Percentiles rank a stretch among this genome's conserved stretches.
Conservation (phyloP, 345 rosid species). For the Arabidopsis thaliana region TAIR10.1 NC_003070.9:18986001-18986500, state of each 20-base stretch:
- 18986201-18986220: constrained; percentile 59
- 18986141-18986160: constrained; percentile 77
- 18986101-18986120: constrained; percentile 93
- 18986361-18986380: constrained; percentile 40
- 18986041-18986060: constrained; percentile 84
- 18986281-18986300: constrained; percentile 38
- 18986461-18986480: constrained; percentile 30
- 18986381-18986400: constrained; percentile 38
- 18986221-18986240: constrained; percentile 22
- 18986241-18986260: constrained; percentile 25
- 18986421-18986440: constrained; percentile 33
- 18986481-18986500: constrained; percentile 37
- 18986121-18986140: constrained; percentile 77
- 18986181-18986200: constrained; percentile 92
- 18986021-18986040: constrained; percentile 74
- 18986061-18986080: constrained; percentile 85
- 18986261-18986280: constrained; percentile 40
- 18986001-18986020: constrained; percentile 66
- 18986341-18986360: constrained; percentile 33
- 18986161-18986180: constrained; percentile 90
- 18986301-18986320: constrained; percentile 31
- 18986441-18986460: constrained; percentile 32
- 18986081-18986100: constrained; percentile 72
- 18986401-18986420: constrained; percentile 36
- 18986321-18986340: constrained; percentile 37